Evolutionary conservation across 768 basidiomycete genomes (phyloP).

Genomic region (Macrolepiota dolichaula): DNA sequence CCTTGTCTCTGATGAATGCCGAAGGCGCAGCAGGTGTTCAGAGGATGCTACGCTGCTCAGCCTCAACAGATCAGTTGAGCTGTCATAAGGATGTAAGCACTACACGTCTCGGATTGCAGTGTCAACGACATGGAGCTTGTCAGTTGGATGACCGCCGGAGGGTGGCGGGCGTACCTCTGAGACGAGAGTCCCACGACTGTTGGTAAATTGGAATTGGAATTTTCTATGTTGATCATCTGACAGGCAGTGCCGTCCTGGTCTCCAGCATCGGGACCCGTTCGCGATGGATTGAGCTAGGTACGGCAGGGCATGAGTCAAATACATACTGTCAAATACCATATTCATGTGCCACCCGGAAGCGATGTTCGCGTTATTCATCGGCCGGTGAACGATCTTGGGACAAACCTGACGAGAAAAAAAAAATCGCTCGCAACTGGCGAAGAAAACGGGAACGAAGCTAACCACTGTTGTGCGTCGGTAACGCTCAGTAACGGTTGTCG

Average conservation of each 20-base stretch:
- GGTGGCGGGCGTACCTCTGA: background rate
- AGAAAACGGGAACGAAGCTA: background rate
- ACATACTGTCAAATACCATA: background rate
- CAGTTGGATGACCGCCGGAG: background rate
- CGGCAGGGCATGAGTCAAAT: background rate
- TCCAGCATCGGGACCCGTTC: background rate
- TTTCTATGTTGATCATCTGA: conserved; percentile 4
- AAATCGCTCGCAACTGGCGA: background rate
- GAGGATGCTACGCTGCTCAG: background rate
- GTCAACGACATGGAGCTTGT: background rate
- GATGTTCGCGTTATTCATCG: background rate
- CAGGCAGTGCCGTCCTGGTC: background rate
- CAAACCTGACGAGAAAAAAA: background rate
- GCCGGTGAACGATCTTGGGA: background rate
- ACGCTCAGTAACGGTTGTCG: background rate
- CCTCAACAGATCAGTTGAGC: background rate
- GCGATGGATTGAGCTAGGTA: background rate
- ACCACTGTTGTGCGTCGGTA: background rate
- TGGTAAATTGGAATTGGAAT: background rate
- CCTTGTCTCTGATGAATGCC: background rate
- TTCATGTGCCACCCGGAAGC: background rate
- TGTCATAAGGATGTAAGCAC: background rate
- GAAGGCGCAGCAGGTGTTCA: background rate
- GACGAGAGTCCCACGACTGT: background rate
- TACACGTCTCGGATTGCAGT: background rate